phyloP scores from a whole-genome alignment of 768 basidiomycete species.

The Xanthoconium purpureum region DNA sequence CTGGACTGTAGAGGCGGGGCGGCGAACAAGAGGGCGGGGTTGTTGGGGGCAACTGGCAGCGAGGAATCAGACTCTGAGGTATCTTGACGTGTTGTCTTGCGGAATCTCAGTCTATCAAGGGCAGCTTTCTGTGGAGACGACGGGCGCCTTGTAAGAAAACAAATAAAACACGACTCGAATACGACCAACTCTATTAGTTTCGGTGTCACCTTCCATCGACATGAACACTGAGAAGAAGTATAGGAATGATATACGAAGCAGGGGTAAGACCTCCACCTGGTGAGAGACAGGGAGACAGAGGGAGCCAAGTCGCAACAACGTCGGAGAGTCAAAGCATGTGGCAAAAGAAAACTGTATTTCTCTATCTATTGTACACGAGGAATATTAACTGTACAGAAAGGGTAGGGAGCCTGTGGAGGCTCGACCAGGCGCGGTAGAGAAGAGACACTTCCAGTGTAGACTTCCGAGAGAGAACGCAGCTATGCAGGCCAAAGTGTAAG shows the following conservation, averaged over 20 bases:
- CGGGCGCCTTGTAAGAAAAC: conserved; percentile 35
- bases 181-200: conserved; percentile 49
- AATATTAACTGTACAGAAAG: conserved; percentile 21
- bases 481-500: neutral
- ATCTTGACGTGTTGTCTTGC: conserved; percentile 39
- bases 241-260: conserved; percentile 12
- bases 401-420: conserved; percentile 4
- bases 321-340: conserved; percentile 57
- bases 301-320: conserved; percentile 36
- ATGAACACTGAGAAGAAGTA: conserved; percentile 35
- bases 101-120: conserved; percentile 46
- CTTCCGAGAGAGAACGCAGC: neutral
- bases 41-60: conserved; percentile 63
- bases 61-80: conserved; percentile 31
- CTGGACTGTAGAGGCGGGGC: conserved; percentile 65
- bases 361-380: conserved; percentile 33
- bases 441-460: neutral
- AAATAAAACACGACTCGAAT: conserved; percentile 24
- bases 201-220: conserved; percentile 47
- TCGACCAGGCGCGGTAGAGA: neutral
- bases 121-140: conserved; percentile 38
- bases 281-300: conserved; percentile 18
- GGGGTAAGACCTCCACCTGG: conserved; percentile 16
- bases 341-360: conserved; percentile 40
- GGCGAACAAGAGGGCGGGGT: conserved; percentile 39